phyloP scores from a whole-genome alignment of 106 monocot genomes.

The Dendrobium huoshanense region DNA sequence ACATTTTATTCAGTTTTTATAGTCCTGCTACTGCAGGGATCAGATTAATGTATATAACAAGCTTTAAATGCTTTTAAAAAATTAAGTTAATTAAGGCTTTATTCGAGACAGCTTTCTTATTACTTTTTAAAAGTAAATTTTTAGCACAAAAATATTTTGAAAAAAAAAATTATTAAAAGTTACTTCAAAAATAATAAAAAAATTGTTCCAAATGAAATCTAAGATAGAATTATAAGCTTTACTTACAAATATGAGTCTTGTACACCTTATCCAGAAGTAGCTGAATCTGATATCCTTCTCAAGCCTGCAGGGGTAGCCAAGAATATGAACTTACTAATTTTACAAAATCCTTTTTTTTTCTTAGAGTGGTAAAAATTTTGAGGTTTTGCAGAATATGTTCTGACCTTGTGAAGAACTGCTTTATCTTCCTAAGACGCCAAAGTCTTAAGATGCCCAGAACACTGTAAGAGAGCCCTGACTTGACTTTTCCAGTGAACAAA shows the following conservation, averaged over 20 bases:
- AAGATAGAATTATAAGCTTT: not conserved
- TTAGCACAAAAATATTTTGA: too few relatives aligned
- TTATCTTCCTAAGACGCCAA: slow-evolving; percentile 84
- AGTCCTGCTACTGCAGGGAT: too few relatives aligned
- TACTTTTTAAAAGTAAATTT: too few relatives aligned
- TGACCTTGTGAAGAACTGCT: slow-evolving; percentile 80
- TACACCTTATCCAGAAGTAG: slow-evolving; percentile 81
- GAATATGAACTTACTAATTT: not conserved
- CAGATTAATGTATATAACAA: too few relatives aligned
- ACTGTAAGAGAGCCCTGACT: slow-evolving; percentile 43
- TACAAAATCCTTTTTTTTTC: not conserved
- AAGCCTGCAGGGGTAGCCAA: slow-evolving; percentile 34
- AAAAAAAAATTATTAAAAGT: too few relatives aligned
- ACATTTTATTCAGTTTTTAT: not conserved
- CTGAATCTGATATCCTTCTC: slow-evolving; percentile 95
- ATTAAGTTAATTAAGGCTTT: too few relatives aligned
- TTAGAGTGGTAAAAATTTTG: not conserved
- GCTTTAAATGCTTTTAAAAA: too few relatives aligned
- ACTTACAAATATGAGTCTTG: slow-evolving; percentile 64
- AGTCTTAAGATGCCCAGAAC: slow-evolving; percentile 71
- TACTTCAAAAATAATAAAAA: too few relatives aligned
- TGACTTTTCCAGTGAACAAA: slow-evolving; percentile 49
- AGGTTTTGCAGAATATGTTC: not conserved
- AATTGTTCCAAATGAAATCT: not conserved
- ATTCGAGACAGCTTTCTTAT: too few relatives aligned